A percentile compares a stretch with the other conserved stretches of the same genome.
These are phyloP conservation scores for Hebeloma cylindrosporum DNA, from an alignment of 768 basidiomycete species.

Conservation along the genomic window DNA sequence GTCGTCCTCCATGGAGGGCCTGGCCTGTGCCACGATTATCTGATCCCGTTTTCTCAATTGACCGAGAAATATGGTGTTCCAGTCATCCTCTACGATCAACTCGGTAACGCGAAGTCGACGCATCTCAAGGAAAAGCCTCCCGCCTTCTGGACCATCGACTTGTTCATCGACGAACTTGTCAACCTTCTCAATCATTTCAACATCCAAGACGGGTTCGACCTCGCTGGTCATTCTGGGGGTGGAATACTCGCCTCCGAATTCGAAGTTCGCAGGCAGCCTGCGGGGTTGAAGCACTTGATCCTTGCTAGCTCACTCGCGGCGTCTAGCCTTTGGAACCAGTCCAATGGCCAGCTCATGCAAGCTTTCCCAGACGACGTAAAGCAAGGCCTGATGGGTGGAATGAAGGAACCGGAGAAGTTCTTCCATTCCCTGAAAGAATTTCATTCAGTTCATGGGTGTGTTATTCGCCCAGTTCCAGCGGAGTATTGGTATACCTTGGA, in stretches of 20 bases:
- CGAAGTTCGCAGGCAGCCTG: constrained; percentile 34
- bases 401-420: not conserved
- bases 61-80: constrained; percentile 33
- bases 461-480: constrained; percentile 22
- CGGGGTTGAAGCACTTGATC: constrained; percentile 45
- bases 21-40: constrained; percentile 43
- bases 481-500: constrained; percentile 20
- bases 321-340: not conserved
- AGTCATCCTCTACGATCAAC: constrained; percentile 56
- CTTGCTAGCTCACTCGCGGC: constrained; percentile 25
- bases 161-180: constrained; percentile 54
- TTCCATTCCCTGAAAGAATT: constrained; percentile 22
- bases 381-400: not conserved
- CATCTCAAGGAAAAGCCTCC: constrained; percentile 41
- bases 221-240: constrained; percentile 51
- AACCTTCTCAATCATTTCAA: constrained; percentile 44
- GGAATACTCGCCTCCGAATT: constrained; percentile 47
- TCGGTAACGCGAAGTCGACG: constrained; percentile 53
- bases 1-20: constrained; percentile 55
- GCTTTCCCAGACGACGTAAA: constrained; percentile 1
- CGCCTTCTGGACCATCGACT: constrained; percentile 50
- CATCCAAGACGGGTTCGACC: constrained; percentile 39
- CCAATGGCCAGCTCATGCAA: constrained; percentile 1
- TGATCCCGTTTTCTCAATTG: constrained; percentile 2
- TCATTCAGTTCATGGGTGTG: constrained; percentile 26